These are phyloP conservation scores for Bifiguratus adelaidae DNA, from an alignment of 192 early-diverging fungal genomes.

Conservation along the genomic window DNA sequence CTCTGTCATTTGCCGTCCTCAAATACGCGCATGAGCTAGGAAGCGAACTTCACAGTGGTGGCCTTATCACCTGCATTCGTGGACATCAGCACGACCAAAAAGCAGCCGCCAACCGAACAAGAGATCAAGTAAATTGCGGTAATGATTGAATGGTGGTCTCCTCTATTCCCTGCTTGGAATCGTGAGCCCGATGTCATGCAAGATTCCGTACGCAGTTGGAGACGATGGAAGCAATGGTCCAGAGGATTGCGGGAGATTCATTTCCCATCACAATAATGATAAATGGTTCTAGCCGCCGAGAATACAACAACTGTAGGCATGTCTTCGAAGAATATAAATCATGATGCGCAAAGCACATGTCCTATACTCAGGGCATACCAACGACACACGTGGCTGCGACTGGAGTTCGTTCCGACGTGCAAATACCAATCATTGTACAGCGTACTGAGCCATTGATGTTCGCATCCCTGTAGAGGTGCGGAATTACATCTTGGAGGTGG, in stretches of 20 bases:
- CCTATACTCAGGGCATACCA: too few species aligned
- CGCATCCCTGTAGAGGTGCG: too few species aligned
- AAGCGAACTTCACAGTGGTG: background rate
- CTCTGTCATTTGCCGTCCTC: background rate
- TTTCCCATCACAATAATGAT: too few species aligned
- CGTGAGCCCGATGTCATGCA: background rate
- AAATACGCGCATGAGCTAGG: constrained; percentile 1
- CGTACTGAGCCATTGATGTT: too few species aligned
- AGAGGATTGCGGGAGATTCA: background rate
- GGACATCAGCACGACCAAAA: background rate
- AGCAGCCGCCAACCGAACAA: background rate
- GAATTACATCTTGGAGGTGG: too few species aligned
- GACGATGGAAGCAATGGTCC: background rate
- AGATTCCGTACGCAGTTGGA: constrained; percentile 1
- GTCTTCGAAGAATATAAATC: too few species aligned
- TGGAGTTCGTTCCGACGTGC: too few species aligned
- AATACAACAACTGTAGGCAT: too few species aligned
- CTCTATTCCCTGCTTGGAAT: background rate
- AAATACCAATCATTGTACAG: too few species aligned
- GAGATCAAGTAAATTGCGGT: background rate
- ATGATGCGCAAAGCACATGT: too few species aligned
- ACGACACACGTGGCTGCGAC: too few species aligned
- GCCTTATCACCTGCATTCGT: background rate
- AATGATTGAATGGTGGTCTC: background rate
- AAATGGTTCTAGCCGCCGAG: too few species aligned